Evolutionary conservation across 805 yeast genomes (phyloP).

Genomic region (Candida sithepensis): DNA sequence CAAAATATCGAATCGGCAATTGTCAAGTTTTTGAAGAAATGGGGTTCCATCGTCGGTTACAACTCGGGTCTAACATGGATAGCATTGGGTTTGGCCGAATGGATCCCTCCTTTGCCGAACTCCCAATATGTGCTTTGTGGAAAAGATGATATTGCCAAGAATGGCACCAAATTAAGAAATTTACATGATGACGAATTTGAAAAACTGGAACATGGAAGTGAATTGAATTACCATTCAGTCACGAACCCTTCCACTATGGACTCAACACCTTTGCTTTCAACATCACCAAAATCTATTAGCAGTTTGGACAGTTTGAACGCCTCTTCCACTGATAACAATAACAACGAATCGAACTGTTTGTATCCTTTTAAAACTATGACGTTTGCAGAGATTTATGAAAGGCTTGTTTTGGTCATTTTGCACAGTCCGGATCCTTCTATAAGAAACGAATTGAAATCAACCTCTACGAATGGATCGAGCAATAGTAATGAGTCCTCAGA

Average conservation of each 20-base stretch:
- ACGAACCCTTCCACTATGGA: conserved; percentile 18
- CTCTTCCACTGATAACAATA: conserved; percentile 10
- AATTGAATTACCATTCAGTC: conserved; percentile 9
- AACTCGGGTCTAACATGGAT: conserved; percentile 85
- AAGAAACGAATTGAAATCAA: conserved; percentile 17
- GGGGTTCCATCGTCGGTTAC: conserved; percentile 76
- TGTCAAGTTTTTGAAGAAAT: conserved; percentile 60
- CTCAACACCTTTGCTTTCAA: conserved; percentile 20
- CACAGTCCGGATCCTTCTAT: conserved; percentile 59
- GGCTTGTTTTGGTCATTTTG: conserved; percentile 68
- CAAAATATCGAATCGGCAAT: conserved; percentile 58
- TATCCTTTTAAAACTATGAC: conserved; percentile 39
- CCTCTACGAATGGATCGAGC: conserved; percentile 1
- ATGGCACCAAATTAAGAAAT: conserved; percentile 34
- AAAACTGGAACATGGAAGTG: conserved; percentile 19
- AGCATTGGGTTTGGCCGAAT: conserved; percentile 83
- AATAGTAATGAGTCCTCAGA: conserved; percentile 11
- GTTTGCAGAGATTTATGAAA: conserved; percentile 69
- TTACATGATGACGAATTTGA: conserved; percentile 32
- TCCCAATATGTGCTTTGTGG: conserved; percentile 56
- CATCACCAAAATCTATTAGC: conserved; percentile 25
- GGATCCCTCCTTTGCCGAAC: conserved; percentile 68
- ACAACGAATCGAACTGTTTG: not conserved
- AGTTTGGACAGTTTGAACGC: conserved; percentile 21
- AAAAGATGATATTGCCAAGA: conserved; percentile 40